Evolutionary conservation across 1,284 basidiomycete species (phyloP).

Genomic region (Wolfiporia cocos): DNA sequence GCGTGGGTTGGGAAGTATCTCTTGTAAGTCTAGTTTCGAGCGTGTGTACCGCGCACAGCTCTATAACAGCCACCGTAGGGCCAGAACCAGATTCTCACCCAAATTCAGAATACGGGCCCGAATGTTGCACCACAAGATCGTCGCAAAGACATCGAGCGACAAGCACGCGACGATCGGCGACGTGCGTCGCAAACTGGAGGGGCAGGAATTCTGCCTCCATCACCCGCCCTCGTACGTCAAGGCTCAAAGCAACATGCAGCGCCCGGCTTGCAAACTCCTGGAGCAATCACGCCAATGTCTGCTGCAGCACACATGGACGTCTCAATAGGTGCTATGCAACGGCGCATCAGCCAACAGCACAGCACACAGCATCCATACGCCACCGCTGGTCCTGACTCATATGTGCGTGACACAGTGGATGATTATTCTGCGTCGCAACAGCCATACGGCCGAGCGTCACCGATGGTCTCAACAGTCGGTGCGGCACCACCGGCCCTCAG

Average conservation of each 20-base stretch:
- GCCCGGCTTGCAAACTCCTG: slow-evolving; percentile 49
- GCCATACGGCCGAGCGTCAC: slow-evolving; percentile 62
- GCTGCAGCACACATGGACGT: slow-evolving; percentile 70
- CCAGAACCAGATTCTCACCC: slow-evolving; percentile 54
- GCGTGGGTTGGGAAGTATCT: slow-evolving; percentile 92
- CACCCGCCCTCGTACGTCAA: slow-evolving; percentile 68
- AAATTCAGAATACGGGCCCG: slow-evolving; percentile 48
- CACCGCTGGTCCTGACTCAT: slow-evolving; percentile 48
- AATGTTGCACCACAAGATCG: slow-evolving; percentile 42
- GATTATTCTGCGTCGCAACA: slow-evolving; percentile 39
- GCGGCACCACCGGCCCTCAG: slow-evolving; percentile 67
- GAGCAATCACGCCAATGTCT: slow-evolving; percentile 50
- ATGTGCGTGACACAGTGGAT: slow-evolving; percentile 38
- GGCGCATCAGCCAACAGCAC: slow-evolving; percentile 34
- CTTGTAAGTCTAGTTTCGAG: slow-evolving; percentile 43
- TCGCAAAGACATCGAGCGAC: slow-evolving; percentile 41
- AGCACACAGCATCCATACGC: slow-evolving; percentile 63
- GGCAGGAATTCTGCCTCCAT: slow-evolving; percentile 51
- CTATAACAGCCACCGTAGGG: slow-evolving; percentile 30
- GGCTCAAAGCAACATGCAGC: slow-evolving; percentile 62
- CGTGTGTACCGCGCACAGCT: slow-evolving; percentile 14
- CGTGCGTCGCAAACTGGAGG: slow-evolving; percentile 52
- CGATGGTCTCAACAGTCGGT: slow-evolving; percentile 64
- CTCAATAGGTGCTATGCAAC: slow-evolving; percentile 48
- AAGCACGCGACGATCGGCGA: slow-evolving; percentile 41